Evolutionary conservation across 2,329 filamentous ascomycete genomes (phyloP), one percentile per base, ranked within the genome.

Genomic region (Nakataea oryzae): DNA sequence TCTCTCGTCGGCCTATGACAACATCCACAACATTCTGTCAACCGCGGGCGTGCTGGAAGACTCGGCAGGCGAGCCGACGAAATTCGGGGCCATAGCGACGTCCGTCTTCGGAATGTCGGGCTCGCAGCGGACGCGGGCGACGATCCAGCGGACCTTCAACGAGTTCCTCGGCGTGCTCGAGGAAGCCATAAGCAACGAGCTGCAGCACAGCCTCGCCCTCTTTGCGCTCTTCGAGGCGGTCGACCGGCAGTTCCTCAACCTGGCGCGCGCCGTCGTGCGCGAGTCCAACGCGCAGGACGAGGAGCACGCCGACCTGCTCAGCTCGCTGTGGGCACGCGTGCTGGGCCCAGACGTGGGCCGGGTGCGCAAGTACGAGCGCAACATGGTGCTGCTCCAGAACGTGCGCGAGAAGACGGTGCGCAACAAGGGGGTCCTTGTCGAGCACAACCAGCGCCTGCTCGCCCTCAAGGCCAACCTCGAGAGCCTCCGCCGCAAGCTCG

Each of bases 161-260:
- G 91, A 96, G 72, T 93, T 97, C 69, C 82, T 97, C 54, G 82
- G 84, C 47, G 90, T 95, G 0, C 85, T 97, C 27, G 93, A 97
- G 76, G 91, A 96, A 65, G 89, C 90, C 64, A 96, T 97, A 72
- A 86, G 88, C 69, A 88, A 84, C 66, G 93, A 97, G 74, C 81
- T 97, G 26, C 86, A 87, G 61, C 88, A 93, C 74, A 89, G 88
- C 54, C 84, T 92, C 1, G 84, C 86, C 1, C 84, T 97, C 17
- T 96, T 96, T 73, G 85, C 85, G 3, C 86, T 96, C n/a, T 97
- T 97, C 73, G 92, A 96, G 72, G 85, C 87, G 63, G 92, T 97
- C 67, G 93, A 97, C 75, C 84, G 86, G 61, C 91, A 96, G 72
- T 96, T 97, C 74, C 82, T 92, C 65, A 96, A 95, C 72, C 82